Conservation (phyloP, 345 rosid species). For the Sapria himalayana region DNA sequence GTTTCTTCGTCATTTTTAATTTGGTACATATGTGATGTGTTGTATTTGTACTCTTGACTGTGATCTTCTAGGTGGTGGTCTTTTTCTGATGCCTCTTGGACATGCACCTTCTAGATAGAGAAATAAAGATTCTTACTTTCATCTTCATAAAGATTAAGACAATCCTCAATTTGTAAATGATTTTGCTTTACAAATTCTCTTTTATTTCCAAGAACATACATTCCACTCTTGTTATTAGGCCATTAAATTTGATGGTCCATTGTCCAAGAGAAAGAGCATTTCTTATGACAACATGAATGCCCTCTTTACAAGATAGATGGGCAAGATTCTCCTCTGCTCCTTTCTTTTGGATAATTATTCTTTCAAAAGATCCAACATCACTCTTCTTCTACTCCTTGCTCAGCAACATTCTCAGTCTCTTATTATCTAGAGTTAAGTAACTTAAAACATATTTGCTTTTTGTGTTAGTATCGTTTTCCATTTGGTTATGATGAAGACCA, state of each 20-base stretch:
- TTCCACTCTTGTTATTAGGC: slow-evolving; percentile 65
- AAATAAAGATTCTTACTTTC: slow-evolving; percentile 46
- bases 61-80: slow-evolving; percentile 4
- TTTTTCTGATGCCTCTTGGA: slow-evolving; percentile 2
- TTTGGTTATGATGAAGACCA: background rate
- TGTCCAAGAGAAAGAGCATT: slow-evolving; percentile 19
- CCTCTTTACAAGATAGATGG: slow-evolving; percentile 31
- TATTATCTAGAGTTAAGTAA: slow-evolving; percentile 24
- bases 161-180: slow-evolving; percentile 33
- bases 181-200: slow-evolving; percentile 45
- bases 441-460: slow-evolving; percentile 16
- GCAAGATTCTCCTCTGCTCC: slow-evolving; percentile 67
- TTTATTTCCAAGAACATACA: slow-evolving; percentile 80
- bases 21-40: slow-evolving; percentile 3
- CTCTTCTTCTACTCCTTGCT: slow-evolving; percentile 48
- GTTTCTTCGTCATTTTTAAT: slow-evolving; percentile 36
- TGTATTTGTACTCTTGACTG: background rate
- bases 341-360: slow-evolving; percentile 77
- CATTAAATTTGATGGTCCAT: slow-evolving; percentile 64
- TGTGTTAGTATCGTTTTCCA: background rate
- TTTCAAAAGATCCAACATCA: slow-evolving; percentile 65
- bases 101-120: slow-evolving; percentile 19
- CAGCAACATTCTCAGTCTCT: slow-evolving; percentile 38
- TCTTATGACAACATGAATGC: slow-evolving; percentile 26
- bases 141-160: slow-evolving; percentile 49